A percentile compares a stretch with the other conserved stretches of the same genome.
Conservation (phyloP, 2,329 filamentous ascomycete species). For the Teratosphaeria zuluensis region DNA sequence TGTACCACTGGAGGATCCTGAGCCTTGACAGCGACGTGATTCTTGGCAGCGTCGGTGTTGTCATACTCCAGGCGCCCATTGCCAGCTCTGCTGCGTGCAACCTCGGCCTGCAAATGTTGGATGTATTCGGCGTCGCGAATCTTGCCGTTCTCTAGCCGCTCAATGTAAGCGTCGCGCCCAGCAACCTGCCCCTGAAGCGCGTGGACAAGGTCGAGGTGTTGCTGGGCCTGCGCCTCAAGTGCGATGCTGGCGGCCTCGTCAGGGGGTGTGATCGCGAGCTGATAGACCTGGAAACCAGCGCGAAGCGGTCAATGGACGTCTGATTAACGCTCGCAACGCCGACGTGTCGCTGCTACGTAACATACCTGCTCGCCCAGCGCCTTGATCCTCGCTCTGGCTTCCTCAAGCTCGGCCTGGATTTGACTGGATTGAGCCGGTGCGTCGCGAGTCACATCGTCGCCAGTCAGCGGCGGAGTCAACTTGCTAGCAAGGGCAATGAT, state of each 20-base stretch:
- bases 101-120: not conserved
- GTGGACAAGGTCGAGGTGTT: constrained; percentile 6
- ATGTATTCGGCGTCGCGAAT: not conserved
- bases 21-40: not conserved
- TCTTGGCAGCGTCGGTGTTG: not conserved
- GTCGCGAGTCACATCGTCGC: not conserved
- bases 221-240: constrained; percentile 10
- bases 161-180: not conserved
- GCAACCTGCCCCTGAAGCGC: constrained; percentile 8
- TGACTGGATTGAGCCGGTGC: not conserved
- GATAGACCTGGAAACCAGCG: not conserved
- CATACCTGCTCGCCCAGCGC: not conserved
- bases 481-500: not conserved
- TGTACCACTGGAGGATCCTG: not conserved
- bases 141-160: not conserved
- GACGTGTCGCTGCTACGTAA: not conserved
- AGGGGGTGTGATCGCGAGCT: not conserved
- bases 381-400: not conserved
- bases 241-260: constrained; percentile 5
- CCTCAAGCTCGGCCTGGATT: not conserved
- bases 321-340: not conserved
- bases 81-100: not conserved
- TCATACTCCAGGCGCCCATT: not conserved
- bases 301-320: not conserved
- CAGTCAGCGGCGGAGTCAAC: not conserved